Percentiles rank a stretch among this genome's conserved stretches.
Conservation (phyloP, 2,329 filamentous ascomycete species). For the Nannizziopsis arthrosporioides region DNA sequence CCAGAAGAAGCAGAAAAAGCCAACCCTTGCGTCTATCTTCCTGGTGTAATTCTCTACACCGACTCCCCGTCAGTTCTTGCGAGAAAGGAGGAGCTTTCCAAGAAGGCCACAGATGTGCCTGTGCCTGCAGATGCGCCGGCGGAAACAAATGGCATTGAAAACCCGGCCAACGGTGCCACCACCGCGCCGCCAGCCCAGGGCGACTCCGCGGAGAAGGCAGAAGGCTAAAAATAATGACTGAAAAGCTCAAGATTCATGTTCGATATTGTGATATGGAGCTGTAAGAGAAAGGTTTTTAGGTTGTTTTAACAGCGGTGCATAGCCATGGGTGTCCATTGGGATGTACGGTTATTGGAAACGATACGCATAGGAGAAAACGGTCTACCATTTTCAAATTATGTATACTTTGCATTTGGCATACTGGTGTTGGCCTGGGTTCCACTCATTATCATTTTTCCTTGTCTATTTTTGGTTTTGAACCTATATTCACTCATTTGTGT, state of each 20-base stretch:
- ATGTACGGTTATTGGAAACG: conserved; percentile 7
- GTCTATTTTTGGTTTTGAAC: neutral
- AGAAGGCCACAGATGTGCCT: conserved; percentile 17
- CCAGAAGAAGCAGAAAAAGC: conserved; percentile 37
- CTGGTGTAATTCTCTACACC: conserved; percentile 41
- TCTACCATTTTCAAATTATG: neutral
- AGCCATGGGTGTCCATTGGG: conserved; percentile 4
- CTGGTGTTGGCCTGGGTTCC: conserved; percentile 9
- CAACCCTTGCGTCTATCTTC: conserved; percentile 36
- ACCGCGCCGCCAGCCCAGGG: neutral
- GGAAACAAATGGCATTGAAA: conserved; percentile 2
- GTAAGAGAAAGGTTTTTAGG: neutral
- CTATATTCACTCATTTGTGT: neutral
- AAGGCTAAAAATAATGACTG: neutral
- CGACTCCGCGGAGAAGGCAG: conserved; percentile 1
- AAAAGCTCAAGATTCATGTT: too few species aligned
- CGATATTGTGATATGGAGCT: too few species aligned
- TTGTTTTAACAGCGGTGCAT: conserved; percentile 8
- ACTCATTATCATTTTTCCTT: conserved; percentile 7
- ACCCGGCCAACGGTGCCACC: conserved; percentile 1
- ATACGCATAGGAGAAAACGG: conserved; percentile 2
- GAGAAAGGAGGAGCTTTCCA: conserved; percentile 30
- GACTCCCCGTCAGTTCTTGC: conserved; percentile 35
- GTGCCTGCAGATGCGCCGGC: conserved; percentile 3
- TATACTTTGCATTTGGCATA: conserved; percentile 5